Percentiles rank a stretch among this genome's conserved stretches.
Conservation (phyloP, 345 rosid genomes). For the Cochlearia excelsa region DNA sequence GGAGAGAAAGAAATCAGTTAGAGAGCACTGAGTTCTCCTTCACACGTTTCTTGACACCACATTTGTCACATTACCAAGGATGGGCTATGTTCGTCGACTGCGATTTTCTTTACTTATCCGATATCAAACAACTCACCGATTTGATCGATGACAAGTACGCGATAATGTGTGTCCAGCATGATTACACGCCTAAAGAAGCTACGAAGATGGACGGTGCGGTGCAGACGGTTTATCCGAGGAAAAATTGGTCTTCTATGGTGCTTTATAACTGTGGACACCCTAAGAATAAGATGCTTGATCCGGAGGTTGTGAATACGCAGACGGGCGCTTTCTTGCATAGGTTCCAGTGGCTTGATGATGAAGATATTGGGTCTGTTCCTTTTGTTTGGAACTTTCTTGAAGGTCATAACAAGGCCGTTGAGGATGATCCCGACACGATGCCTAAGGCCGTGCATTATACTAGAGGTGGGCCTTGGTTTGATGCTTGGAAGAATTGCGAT, state of each 20-base stretch:
- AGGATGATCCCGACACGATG: slow-evolving; percentile 52
- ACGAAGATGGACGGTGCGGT: slow-evolving; percentile 97
- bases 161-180: slow-evolving; percentile 93
- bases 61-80: slow-evolving; percentile 67
- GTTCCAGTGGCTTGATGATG: slow-evolving; percentile 94
- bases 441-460: slow-evolving; percentile 93
- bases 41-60: slow-evolving; percentile 81
- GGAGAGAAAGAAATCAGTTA: slow-evolving; percentile 72
- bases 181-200: slow-evolving; percentile 83
- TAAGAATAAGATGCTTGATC: slow-evolving; percentile 68
- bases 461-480: slow-evolving; percentile 98
- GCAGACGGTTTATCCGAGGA: slow-evolving; percentile 90
- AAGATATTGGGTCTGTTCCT: slow-evolving; percentile 80
- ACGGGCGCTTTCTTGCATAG: slow-evolving; percentile 89
- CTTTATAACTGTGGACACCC: slow-evolving; percentile 90
- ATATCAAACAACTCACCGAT: slow-evolving; percentile 72
- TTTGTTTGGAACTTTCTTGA: slow-evolving; percentile 95
- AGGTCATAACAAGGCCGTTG: slow-evolving; percentile 78
- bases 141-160: slow-evolving; percentile 85
- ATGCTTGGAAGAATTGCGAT: slow-evolving; percentile 88
- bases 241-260: slow-evolving; percentile 99
- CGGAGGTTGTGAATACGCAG: slow-evolving; percentile 67
- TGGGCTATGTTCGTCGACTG: slow-evolving; percentile 99
- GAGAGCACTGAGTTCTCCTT: slow-evolving; percentile 99
- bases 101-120: slow-evolving; percentile 83